Percentiles rank a stretch among this genome's conserved stretches.
Evolutionary conservation across 345 rosid genomes (phyloP).

Genomic region (Brassica juncea): DNA sequence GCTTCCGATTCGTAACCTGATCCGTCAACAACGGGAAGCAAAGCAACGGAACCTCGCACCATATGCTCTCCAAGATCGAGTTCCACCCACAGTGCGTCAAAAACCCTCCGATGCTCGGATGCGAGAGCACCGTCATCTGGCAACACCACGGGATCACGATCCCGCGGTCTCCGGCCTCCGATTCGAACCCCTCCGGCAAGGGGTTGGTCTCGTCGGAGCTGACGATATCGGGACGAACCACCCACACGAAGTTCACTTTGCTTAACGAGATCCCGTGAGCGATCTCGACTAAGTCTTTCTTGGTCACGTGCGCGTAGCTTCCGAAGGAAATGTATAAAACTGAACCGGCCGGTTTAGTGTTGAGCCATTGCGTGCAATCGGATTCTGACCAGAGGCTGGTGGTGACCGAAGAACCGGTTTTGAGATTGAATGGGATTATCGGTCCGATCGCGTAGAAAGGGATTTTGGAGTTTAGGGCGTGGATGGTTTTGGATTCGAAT

Average conservation of each 20-base stretch:
- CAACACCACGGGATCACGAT: slow-evolving; percentile 76
- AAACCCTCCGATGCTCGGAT: slow-evolving; percentile 73
- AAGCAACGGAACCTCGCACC: slow-evolving; percentile 72
- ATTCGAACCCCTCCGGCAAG: slow-evolving; percentile 53
- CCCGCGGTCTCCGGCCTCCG: slow-evolving; percentile 47
- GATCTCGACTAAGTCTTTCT: slow-evolving; percentile 55
- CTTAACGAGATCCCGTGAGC: slow-evolving; percentile 62
- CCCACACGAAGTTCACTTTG: slow-evolving; percentile 75
- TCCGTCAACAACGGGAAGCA: slow-evolving; percentile 75
- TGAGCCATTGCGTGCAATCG: slow-evolving; percentile 80
- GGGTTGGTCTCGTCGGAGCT: slow-evolving; percentile 61
- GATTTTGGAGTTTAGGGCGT: slow-evolving; percentile 47
- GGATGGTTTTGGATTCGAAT: slow-evolving; percentile 56
- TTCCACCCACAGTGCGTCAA: slow-evolving; percentile 90
- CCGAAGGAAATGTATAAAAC: slow-evolving; percentile 78
- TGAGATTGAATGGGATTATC: slow-evolving; percentile 54
- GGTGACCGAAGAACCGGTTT: slow-evolving; percentile 45
- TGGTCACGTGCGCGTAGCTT: slow-evolving; percentile 70
- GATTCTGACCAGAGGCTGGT: slow-evolving; percentile 87
- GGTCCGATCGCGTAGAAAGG: slow-evolving; percentile 80
- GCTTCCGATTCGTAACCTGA: slow-evolving; percentile 78
- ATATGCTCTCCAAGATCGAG: slow-evolving; percentile 64
- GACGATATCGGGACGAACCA: slow-evolving; percentile 73
- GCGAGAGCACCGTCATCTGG: slow-evolving; percentile 59
- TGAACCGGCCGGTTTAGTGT: slow-evolving; percentile 58